phyloP scores from a whole-genome alignment of 306 rosid genomes.

The Crataegus laevigata region DNA sequence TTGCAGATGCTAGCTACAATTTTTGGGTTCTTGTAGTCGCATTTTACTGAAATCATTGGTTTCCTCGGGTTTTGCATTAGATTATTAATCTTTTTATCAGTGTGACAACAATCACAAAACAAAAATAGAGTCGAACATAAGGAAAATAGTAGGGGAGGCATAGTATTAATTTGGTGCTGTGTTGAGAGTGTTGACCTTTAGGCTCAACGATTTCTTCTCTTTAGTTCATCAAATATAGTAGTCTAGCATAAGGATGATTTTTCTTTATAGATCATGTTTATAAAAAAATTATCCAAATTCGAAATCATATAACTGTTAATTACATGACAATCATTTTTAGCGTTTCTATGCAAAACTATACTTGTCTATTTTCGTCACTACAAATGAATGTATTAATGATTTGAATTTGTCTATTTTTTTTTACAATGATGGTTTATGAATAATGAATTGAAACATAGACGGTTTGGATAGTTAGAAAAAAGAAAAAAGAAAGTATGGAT shows the following conservation, averaged over 20 bases:
- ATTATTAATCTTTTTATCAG: too few species aligned
- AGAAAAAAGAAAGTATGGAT: too few species aligned
- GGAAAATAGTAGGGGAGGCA: background rate
- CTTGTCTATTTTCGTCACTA: too few species aligned
- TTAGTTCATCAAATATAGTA: background rate
- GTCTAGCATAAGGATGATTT: background rate
- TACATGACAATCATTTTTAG: too few species aligned
- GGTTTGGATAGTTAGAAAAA: accelerated
- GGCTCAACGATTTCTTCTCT: background rate
- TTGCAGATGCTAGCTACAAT: background rate
- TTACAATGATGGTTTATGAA: accelerated
- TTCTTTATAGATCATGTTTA: too few species aligned
- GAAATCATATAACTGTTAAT: too few species aligned
- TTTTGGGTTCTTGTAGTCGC: background rate
- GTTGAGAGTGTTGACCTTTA: background rate
- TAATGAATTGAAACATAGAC: too few species aligned
- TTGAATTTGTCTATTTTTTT: too few species aligned
- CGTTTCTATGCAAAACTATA: too few species aligned
- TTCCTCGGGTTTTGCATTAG: background rate
- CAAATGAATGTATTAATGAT: too few species aligned
- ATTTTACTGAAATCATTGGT: background rate
- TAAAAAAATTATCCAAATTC: too few species aligned
- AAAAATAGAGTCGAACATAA: background rate
- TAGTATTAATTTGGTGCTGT: background rate
- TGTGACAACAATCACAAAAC: background rate